Evolutionary conservation across 352 stramenopile species (phyloP), one percentile per base, ranked within the genome.

Genomic region (Elongisporangium prolatum): DNA sequence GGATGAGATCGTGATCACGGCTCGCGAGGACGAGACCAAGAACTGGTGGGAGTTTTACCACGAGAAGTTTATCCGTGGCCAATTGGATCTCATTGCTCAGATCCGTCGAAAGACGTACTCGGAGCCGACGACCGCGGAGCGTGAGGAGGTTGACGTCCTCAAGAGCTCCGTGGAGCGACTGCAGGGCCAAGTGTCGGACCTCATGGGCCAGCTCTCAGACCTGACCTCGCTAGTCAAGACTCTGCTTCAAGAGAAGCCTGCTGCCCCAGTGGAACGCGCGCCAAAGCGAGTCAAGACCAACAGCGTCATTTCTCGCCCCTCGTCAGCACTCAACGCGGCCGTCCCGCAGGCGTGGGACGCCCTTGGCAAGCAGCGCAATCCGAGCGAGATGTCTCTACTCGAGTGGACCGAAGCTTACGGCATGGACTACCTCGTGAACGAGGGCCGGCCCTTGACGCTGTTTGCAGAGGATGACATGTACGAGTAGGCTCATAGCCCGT

Each of bases 11-110:
- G 81, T 92, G 57, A 86, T 95, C 59, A 74, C 73, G 48, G 84
- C 69, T 21, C 74, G 79, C 40, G 67, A 88, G 59, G 84, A 93
- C 57, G 78, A 91, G 69, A 86, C 78, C 53, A 86, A 87, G 63
- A 87, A 91, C 59, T 95, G 87, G 83, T 96, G 88, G 88, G 87
- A 96, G 72, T 97, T 97, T 60, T 93, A 94, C 65, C 89, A 97
- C 63, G 84, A 93, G 21, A 92, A 96, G 67, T 97, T 97, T 60
- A 57, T 94, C 47, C 80, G 86, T 50, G 87, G 84, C 14, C 82
- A 84, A n/a, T 77, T 91, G 48, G 79, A 94, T 52, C 77, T 96
- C 25, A 89, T 97, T 72, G 69, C 74, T 3, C 83, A 95, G 64
- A 97, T 97, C 61, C 82, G 83, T 21, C 80, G 86, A 22, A 95